Evolutionary conservation across 768 basidiomycete genomes (phyloP), one percentile per base, ranked within the genome.

Genomic region (Leucocoprinus sp.): DNA sequence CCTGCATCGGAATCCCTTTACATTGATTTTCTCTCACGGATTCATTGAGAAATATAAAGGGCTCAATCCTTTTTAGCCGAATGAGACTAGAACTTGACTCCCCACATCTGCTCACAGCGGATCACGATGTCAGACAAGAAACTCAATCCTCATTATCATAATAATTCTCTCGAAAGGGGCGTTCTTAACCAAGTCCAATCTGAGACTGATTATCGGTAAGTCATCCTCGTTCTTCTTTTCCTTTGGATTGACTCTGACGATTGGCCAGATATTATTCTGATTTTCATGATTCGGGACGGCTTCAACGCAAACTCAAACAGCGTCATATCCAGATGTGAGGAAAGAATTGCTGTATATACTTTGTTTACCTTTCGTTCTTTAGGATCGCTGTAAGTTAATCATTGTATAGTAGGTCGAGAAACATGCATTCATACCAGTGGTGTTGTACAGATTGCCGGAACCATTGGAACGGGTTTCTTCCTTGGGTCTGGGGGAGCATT

Each of bases 321-420:
- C 76, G 84, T 22, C 84, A 86, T 75, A 78, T 84, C 9, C 84
- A 86, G 58, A 87, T 87, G 84, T 80, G 54, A 42, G 75, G n/a
- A n/a, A n/a, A n/a, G n/a, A n/a, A n/a, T n/a, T n/a, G 24, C 38
- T 37, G 17, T 18, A 6, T 22, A 11, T n/a, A n/a, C n/a, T n/a
- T n/a, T n/a, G n/a, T n/a, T n/a, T n/a, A n/a, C n/a, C n/a, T n/a
- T n/a, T n/a, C n/a, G n/a, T n/a, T n/a, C n/a, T 8, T 49, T n/a
- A 77, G 76, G 77, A 82, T 83, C 61, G 81, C 81, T 49, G 81
- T 82, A 52, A 60, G 75, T 57, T 21, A 11, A 12, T 50, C 2
- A n/a, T n/a, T n/a, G n/a, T n/a, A n/a, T 19, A 27, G 17, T 14
- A 8, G 34, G 23, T 12, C 22, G 12, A 42, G 5, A 9, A 8